Percentiles rank a stretch among this genome's conserved stretches.
These are phyloP conservation scores for Lyophyllum semitale DNA, from an alignment of 768 basidiomycete species.

Conservation along the genomic window DNA sequence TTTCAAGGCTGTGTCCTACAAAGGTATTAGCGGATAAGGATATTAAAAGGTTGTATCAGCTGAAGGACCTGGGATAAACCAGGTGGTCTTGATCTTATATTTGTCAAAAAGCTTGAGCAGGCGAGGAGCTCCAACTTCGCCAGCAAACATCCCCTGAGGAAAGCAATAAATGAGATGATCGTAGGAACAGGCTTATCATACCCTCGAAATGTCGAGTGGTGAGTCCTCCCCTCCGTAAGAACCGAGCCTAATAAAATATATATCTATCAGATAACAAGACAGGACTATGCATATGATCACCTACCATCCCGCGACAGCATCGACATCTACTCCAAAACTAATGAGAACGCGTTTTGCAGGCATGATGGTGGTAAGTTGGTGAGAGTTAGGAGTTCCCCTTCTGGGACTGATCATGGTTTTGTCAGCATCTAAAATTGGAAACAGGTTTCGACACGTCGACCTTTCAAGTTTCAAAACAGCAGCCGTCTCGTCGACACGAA, in stretches of 20 bases:
- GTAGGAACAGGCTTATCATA: too few relatives aligned
- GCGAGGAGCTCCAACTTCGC: constrained; percentile 71
- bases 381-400: neutral
- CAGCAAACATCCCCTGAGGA: constrained; percentile 65
- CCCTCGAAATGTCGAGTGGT: constrained; percentile 67
- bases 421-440: constrained; percentile 19
- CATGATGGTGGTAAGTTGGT: constrained; percentile 26
- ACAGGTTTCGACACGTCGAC: constrained; percentile 20
- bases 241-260: constrained; percentile 50
- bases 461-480: neutral
- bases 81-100: constrained; percentile 66
- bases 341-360: constrained; percentile 55
- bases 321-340: constrained; percentile 73
- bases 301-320: constrained; percentile 77
- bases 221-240: constrained; percentile 79
- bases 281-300: too few relatives aligned
- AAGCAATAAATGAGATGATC: neutral
- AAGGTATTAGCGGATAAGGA: neutral
- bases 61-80: constrained; percentile 69
- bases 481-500: neutral
- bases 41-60: neutral
- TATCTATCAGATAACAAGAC: too few relatives aligned
- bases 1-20: constrained; percentile 70
- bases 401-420: constrained; percentile 1
- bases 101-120: constrained; percentile 73